phyloP scores from a whole-genome alignment of 345 rosid genomes.

The Rhizophora mangle region DNA sequence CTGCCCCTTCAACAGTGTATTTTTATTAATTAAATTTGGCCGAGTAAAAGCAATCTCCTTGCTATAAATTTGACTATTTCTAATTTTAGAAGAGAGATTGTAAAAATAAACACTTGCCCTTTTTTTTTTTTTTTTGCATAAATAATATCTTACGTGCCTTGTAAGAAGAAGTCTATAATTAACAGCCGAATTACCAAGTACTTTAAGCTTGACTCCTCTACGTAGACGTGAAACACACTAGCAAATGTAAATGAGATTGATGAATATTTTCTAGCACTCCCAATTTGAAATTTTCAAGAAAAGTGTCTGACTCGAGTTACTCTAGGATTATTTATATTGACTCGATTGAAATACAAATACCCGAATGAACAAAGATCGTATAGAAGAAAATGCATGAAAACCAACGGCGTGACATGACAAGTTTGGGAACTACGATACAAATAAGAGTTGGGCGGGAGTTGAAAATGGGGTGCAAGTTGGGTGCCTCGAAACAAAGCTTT shows the following conservation, averaged over 20 bases:
- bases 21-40: too few species aligned
- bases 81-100: too few species aligned
- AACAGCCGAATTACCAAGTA: too few species aligned
- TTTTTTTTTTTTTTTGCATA: too few species aligned
- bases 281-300: not conserved
- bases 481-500: not conserved
- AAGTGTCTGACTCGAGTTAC: not conserved
- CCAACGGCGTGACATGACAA: not conserved
- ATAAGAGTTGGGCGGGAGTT: not conserved
- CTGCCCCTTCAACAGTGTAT: too few species aligned
- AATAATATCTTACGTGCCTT: not conserved
- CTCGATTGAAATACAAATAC: not conserved
- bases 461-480: slow-evolving; percentile 1
- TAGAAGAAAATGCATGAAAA: not conserved
- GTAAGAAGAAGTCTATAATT: too few species aligned
- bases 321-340: not conserved
- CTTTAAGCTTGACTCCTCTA: too few species aligned
- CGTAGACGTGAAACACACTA: not conserved
- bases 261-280: not conserved
- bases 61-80: too few species aligned
- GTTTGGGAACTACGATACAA: not conserved
- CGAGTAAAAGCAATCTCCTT: too few species aligned
- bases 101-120: too few species aligned
- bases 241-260: not conserved
- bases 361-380: not conserved